These are phyloP conservation scores for Podospora comata DNA, from an alignment of 495 filamentous ascomycete genomes.

Conservation along the genomic window DNA sequence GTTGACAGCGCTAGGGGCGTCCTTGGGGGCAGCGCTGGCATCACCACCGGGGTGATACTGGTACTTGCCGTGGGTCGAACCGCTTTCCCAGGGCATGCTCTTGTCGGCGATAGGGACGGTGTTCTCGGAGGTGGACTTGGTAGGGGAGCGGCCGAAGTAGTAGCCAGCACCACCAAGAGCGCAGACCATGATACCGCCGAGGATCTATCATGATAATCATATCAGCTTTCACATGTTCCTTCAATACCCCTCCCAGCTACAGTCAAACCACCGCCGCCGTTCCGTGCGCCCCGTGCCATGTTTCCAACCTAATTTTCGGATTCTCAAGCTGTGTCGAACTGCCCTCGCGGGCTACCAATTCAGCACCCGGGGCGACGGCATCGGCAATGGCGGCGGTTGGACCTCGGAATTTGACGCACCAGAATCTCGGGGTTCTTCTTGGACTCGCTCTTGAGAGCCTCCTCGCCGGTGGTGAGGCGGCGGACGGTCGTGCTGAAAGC, in stretches of 20 bases:
- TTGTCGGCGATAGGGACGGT: constrained; percentile 66
- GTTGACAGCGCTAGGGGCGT: constrained; percentile 92
- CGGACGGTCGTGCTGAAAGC: constrained; percentile 48
- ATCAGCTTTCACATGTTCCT: constrained; percentile 21
- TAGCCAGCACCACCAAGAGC: constrained; percentile 84
- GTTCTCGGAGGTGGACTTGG: constrained; percentile 75
- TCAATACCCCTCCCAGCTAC: not conserved
- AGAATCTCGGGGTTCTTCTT: constrained; percentile 54
- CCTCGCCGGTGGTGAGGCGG: constrained; percentile 39
- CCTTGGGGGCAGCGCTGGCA: constrained; percentile 66
- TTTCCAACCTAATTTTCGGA: not conserved
- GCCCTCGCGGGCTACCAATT: not conserved
- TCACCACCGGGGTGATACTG: constrained; percentile 90
- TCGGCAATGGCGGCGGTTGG: constrained; percentile 5
- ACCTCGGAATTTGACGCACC: constrained; percentile 36
- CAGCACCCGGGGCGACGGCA: not conserved
- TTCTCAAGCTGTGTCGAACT: not conserved
- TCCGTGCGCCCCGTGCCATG: not conserved
- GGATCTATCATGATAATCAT: constrained; percentile 55
- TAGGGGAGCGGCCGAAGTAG: constrained; percentile 83
- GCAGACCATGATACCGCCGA: constrained; percentile 86
- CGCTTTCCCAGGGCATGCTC: constrained; percentile 86
- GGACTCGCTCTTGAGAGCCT: constrained; percentile 45
- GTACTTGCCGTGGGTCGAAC: constrained; percentile 68
- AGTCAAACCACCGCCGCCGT: not conserved